Conservation (phyloP, 768 basidiomycete species). For the Boletus sp. region DNA sequence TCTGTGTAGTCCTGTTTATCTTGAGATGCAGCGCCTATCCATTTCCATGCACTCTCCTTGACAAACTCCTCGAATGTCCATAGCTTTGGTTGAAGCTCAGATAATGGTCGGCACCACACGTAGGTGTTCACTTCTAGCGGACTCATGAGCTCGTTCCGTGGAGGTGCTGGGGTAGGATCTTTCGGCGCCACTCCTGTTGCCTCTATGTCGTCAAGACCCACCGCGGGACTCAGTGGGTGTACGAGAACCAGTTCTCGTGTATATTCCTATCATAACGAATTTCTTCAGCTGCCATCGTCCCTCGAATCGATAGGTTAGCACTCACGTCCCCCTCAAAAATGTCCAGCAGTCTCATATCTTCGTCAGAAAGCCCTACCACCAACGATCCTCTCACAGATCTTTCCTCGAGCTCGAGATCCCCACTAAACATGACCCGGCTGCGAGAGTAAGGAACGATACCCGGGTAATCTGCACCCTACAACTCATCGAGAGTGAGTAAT, state of each 20-base stretch:
- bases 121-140: slow-evolving; percentile 66
- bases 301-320: slow-evolving; percentile 2
- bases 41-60: slow-evolving; percentile 70
- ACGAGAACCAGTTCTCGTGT: slow-evolving; percentile 50
- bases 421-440: slow-evolving; percentile 46
- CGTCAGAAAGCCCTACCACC: slow-evolving; percentile 64
- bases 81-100: slow-evolving; percentile 50
- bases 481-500: slow-evolving; percentile 7
- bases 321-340: slow-evolving; percentile 78
- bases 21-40: slow-evolving; percentile 52
- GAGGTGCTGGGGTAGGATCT: slow-evolving; percentile 42
- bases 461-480: slow-evolving; percentile 74
- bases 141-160: slow-evolving; percentile 31
- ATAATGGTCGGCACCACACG: slow-evolving; percentile 51
- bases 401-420: slow-evolving; percentile 58
- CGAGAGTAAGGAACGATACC: slow-evolving; percentile 65
- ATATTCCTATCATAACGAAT: slow-evolving; percentile 65
- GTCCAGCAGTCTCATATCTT: slow-evolving; percentile 71
- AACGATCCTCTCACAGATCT: slow-evolving; percentile 74
- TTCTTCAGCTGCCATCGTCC: not conserved
- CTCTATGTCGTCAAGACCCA: slow-evolving; percentile 28
- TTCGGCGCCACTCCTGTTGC: slow-evolving; percentile 36
- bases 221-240: slow-evolving; percentile 50
- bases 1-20: slow-evolving; percentile 45
- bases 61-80: slow-evolving; percentile 90